A percentile compares a stretch with the other conserved stretches of the same genome.
Evolutionary conservation across 257 asterid genomes (phyloP).

Genomic region (Phtheirospermum japonicum): DNA sequence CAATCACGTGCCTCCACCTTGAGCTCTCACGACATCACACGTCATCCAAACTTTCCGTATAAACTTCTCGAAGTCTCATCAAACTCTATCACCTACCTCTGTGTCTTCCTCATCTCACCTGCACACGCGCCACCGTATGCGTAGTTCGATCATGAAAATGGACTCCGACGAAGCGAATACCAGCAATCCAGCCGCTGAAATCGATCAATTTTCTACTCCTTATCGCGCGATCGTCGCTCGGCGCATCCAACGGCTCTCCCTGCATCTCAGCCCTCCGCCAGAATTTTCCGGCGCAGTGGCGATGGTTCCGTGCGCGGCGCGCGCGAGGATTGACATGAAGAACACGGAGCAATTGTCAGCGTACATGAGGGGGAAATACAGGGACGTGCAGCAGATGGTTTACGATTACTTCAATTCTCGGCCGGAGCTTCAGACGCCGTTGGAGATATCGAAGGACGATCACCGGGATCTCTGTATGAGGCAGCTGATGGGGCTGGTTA

Average conservation of each 20-base stretch:
- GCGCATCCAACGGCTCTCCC: slow-evolving; percentile 51
- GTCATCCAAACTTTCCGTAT: slow-evolving; percentile 38
- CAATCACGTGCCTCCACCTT: slow-evolving; percentile 38
- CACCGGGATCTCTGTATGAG: slow-evolving; percentile 88
- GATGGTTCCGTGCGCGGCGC: slow-evolving; percentile 50
- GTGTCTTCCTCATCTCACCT: not conserved
- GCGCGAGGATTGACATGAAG: slow-evolving; percentile 47
- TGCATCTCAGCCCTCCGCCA: slow-evolving; percentile 43
- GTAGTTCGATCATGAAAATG: slow-evolving; percentile 24
- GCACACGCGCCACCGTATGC: not conserved
- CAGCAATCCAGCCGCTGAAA: slow-evolving; percentile 25
- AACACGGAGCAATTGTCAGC: slow-evolving; percentile 42
- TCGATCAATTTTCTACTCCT: slow-evolving; percentile 18
- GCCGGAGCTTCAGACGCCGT: slow-evolving; percentile 90
- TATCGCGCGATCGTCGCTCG: slow-evolving; percentile 36
- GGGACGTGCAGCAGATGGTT: slow-evolving; percentile 70
- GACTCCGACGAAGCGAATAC: slow-evolving; percentile 27
- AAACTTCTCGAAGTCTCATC: slow-evolving; percentile 26
- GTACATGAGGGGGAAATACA: slow-evolving; percentile 79
- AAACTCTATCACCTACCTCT: not conserved
- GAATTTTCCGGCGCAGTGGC: slow-evolving; percentile 25
- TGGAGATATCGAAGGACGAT: slow-evolving; percentile 82
- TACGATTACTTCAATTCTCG: slow-evolving; percentile 79
- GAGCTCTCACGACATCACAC: slow-evolving; percentile 2
- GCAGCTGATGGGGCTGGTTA: slow-evolving; percentile 77